phyloP scores from a whole-genome alignment of 805 yeast genomes.

The Yamadazyma akitaensis region DNA sequence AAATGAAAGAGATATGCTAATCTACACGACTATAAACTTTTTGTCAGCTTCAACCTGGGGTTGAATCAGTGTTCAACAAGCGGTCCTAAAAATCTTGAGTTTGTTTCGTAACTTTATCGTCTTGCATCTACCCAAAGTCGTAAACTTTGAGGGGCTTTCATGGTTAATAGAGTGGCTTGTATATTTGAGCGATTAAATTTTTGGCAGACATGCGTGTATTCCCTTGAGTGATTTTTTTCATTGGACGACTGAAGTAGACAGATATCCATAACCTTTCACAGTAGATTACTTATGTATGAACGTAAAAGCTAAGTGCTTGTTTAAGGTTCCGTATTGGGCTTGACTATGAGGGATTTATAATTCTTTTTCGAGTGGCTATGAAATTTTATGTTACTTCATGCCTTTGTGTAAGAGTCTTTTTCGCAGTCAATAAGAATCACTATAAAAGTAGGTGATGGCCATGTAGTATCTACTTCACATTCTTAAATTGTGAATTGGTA shows the following conservation, averaged over 20 bases:
- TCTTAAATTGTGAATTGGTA: background rate
- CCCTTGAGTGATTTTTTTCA: slow-evolving; percentile 4
- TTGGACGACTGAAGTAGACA: background rate
- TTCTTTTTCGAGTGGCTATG: background rate
- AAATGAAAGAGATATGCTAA: no score
- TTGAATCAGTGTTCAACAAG: no score
- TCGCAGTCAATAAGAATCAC: slow-evolving; percentile 1
- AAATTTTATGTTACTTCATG: background rate
- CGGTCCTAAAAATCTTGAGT: no score
- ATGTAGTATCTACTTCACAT: background rate
- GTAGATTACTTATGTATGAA: background rate
- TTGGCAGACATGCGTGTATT: background rate
- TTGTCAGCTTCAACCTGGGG: no score
- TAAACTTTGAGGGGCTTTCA: background rate
- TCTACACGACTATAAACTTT: no score
- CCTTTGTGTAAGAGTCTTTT: background rate
- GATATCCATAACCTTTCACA: background rate
- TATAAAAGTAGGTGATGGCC: background rate
- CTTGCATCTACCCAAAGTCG: background rate
- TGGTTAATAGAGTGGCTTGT: background rate
- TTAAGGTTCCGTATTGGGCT: background rate
- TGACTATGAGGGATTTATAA: slow-evolving; percentile 5
- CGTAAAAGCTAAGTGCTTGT: background rate
- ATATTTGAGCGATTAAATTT: slow-evolving; percentile 3
- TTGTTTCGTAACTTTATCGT: no score